These are phyloP conservation scores for Sparassis latifolia DNA, from an alignment of 1,284 basidiomycete genomes.

Conservation along the genomic window DNA sequence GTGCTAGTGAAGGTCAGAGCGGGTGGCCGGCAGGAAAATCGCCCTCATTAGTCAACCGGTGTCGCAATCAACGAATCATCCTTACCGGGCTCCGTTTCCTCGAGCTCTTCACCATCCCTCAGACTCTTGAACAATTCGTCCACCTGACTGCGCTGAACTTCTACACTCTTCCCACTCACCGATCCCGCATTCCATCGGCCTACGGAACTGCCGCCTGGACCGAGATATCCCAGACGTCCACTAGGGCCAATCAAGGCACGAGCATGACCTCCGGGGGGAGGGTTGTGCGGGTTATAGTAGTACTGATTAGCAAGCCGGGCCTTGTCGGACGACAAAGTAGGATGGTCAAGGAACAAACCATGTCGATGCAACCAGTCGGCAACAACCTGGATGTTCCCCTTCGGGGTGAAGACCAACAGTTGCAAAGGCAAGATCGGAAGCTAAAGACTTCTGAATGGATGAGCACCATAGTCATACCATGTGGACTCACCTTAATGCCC, in stretches of 20 bases:
- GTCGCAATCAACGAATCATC: constrained; percentile 15
- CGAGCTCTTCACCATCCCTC: constrained; percentile 80
- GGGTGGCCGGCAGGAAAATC: neutral
- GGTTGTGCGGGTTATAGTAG: constrained; percentile 88
- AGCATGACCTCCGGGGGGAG: constrained; percentile 63
- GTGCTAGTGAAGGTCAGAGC: constrained; percentile 36
- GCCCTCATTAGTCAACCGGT: neutral
- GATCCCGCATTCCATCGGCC: constrained; percentile 54
- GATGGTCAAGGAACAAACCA: constrained; percentile 77
- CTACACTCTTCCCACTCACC: constrained; percentile 74
- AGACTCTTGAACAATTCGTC: constrained; percentile 91
- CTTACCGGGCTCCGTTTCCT: constrained; percentile 79
- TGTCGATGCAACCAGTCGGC: constrained; percentile 67
- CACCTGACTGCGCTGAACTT: constrained; percentile 89
- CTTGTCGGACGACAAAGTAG: constrained; percentile 50
- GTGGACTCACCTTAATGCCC: constrained; percentile 49
- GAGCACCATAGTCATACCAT: constrained; percentile 4
- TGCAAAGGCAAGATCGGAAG: constrained; percentile 77
- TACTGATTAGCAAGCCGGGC: constrained; percentile 58
- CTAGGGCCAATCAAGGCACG: constrained; percentile 33
- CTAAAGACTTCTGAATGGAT: constrained; percentile 32
- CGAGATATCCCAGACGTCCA: constrained; percentile 35
- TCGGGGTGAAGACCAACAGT: constrained; percentile 87
- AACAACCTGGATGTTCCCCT: constrained; percentile 82
- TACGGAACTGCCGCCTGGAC: constrained; percentile 33